Base-by-base conservation (phyloP, 495 filamentous ascomycete genomes). In the Cercophora scortea region DNA sequence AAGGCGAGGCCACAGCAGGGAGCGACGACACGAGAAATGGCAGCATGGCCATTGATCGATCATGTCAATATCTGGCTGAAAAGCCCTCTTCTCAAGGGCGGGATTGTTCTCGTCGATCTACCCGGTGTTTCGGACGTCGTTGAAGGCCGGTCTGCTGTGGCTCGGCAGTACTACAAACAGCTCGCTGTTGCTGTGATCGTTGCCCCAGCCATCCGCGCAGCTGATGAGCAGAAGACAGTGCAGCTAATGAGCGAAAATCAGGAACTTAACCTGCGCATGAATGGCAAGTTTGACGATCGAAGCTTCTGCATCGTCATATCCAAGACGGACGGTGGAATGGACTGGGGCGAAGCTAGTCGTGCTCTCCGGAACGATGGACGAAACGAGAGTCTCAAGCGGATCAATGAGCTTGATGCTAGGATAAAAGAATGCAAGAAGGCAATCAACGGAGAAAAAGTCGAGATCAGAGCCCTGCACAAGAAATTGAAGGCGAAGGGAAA, bases 261-360 rank as follows among this genome's bases (percentile, higher is more conserved):
- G 6, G 61, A 64, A 43, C 32, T 64, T 7, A 41, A 33, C 5
- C 53, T 66, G 56, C 55, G 53, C n/a, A 60, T 66, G 56, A 50
- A 56, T 19, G 59, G 60, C 5, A 61, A 60, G 40, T 55, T 62
- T 17, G 44, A 64, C 13, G 18, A 42, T n/a, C 39, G 53, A 4
- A 35, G 50, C 2, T 66, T 56, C 32, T 60, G 61, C 38, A 44
- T 66, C 0, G 59, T 59, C 15, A 8, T 62, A 1, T 60, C 63
- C 3, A 64, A 66, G 41, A 52, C 54, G 0, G 63, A 66, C 32
- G 51, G 60, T 2, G 13, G 13, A 12, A 49, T 58, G 4, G 52
- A 62, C 10, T 58, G 57, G 47, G 36, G 25, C 25, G 25, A 17
- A 5, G 25, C 36, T 11, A 36, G 9, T 4, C 34, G 32, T 18